Conservation (phyloP, 2,329 filamentous ascomycete genomes). For the Xylariaceae sp. region DNA sequence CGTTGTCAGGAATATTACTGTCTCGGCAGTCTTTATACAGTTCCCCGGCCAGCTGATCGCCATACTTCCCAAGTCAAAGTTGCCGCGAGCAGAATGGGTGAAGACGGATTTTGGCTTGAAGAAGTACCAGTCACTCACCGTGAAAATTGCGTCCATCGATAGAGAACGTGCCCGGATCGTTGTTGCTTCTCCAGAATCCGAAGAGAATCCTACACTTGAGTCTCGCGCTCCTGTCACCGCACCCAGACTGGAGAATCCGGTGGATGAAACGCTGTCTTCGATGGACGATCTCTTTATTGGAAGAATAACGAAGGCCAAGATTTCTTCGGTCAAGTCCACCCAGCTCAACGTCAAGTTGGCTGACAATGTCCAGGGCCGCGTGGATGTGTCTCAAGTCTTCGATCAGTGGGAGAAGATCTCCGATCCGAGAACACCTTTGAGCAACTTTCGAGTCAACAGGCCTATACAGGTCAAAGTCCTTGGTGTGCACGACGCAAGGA, state of each 20-base stretch:
- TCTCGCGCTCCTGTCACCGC: conserved; percentile 27
- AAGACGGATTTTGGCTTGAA: conserved; percentile 74
- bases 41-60: conserved; percentile 76
- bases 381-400: conserved; percentile 88
- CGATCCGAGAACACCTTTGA: conserved; percentile 76
- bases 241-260: conserved; percentile 39
- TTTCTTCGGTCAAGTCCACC: conserved; percentile 83
- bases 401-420: conserved; percentile 83
- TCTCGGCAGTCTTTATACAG: conserved; percentile 80
- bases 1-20: conserved; percentile 80
- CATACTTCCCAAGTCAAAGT: conserved; percentile 72
- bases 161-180: conserved; percentile 64
- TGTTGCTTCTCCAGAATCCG: conserved; percentile 42
- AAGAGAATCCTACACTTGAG: conserved; percentile 35
- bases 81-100: conserved; percentile 64
- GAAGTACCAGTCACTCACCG: conserved; percentile 69
- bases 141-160: conserved; percentile 70
- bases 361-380: conserved; percentile 84
- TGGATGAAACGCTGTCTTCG: conserved; percentile 60
- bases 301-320: conserved; percentile 67
- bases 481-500: conserved; percentile 84
- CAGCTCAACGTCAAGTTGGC: conserved; percentile 88
- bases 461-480: conserved; percentile 71
- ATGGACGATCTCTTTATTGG: conserved; percentile 73
- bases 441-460: conserved; percentile 67